Evolutionary conservation across 2,329 filamentous ascomycete genomes (phyloP).

Genomic region (Gremmenia infestans): DNA sequence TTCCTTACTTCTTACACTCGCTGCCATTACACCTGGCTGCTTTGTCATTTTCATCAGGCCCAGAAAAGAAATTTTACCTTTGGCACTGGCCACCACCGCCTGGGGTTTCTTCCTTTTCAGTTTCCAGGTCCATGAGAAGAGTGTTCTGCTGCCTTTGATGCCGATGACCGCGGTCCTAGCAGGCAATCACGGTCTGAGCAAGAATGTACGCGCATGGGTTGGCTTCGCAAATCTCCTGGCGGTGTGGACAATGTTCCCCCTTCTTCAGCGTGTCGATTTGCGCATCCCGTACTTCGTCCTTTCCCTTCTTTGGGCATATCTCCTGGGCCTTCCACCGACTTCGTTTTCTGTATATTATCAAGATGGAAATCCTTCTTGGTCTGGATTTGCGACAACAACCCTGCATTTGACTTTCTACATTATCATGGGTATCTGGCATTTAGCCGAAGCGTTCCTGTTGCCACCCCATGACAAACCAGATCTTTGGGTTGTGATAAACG

Average conservation of each 20-base stretch:
- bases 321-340: slow-evolving; percentile 80
- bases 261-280: slow-evolving; percentile 80
- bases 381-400: slow-evolving; percentile 55
- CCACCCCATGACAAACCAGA: slow-evolving; percentile 80
- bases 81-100: slow-evolving; percentile 75
- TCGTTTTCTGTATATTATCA: slow-evolving; percentile 65
- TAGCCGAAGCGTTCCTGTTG: slow-evolving; percentile 60
- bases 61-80: slow-evolving; percentile 68
- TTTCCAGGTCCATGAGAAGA: slow-evolving; percentile 98
- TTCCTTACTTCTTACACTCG: slow-evolving; percentile 69
- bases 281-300: slow-evolving; percentile 80
- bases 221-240: slow-evolving; percentile 92
- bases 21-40: slow-evolving; percentile 74
- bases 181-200: slow-evolving; percentile 69
- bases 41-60: slow-evolving; percentile 74
- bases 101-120: slow-evolving; percentile 99
- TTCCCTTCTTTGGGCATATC: slow-evolving; percentile 83
- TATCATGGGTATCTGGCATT: slow-evolving; percentile 76
- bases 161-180: slow-evolving; percentile 89
- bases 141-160: slow-evolving; percentile 82
- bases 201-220: slow-evolving; percentile 79
- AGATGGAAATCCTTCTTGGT: slow-evolving; percentile 40
- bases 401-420: slow-evolving; percentile 74
- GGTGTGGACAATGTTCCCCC: slow-evolving; percentile 88
- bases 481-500: slow-evolving; percentile 90